These are phyloP conservation scores for Escovopsis sp. DNA, from an alignment of 2,329 filamentous ascomycete genomes.

Conservation along the genomic window DNA sequence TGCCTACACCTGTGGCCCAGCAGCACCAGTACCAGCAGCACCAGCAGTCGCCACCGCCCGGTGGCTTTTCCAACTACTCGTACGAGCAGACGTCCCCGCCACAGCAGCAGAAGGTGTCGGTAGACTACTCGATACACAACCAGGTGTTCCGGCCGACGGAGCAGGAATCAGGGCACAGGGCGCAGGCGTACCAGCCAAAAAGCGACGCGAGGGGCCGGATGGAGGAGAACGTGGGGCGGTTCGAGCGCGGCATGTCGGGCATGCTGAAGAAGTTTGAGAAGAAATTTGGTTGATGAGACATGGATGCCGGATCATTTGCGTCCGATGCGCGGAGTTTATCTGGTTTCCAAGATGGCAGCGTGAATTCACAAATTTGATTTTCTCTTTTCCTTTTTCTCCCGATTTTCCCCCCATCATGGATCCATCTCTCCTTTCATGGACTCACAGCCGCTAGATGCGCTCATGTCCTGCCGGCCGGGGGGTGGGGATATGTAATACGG, in stretches of 20 bases:
- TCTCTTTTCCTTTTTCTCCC: too few species aligned
- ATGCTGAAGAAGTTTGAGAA: constrained; percentile 70
- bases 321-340: too few species aligned
- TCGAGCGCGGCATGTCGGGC: constrained; percentile 56
- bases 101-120: constrained; percentile 7
- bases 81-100: constrained; percentile 18
- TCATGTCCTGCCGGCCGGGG: too few species aligned
- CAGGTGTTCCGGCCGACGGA: constrained; percentile 58
- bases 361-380: too few species aligned
- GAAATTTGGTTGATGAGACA: constrained; percentile 39
- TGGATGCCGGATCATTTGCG: too few species aligned
- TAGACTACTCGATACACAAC: constrained; percentile 49
- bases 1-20: constrained; percentile 10
- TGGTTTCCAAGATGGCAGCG: too few species aligned
- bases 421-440: too few species aligned
- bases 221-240: constrained; percentile 48
- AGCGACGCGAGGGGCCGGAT: constrained; percentile 36
- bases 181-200: constrained; percentile 27
- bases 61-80: constrained; percentile 42
- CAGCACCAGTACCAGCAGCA: constrained; percentile 6
- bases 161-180: constrained; percentile 29
- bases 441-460: too few species aligned
- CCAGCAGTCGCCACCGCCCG: constrained; percentile 21
- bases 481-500: too few species aligned
- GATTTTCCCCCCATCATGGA: too few species aligned